phyloP scores from a whole-genome alignment of 1,139 yeast species.

The Wickerhamomyces sp. region DNA sequence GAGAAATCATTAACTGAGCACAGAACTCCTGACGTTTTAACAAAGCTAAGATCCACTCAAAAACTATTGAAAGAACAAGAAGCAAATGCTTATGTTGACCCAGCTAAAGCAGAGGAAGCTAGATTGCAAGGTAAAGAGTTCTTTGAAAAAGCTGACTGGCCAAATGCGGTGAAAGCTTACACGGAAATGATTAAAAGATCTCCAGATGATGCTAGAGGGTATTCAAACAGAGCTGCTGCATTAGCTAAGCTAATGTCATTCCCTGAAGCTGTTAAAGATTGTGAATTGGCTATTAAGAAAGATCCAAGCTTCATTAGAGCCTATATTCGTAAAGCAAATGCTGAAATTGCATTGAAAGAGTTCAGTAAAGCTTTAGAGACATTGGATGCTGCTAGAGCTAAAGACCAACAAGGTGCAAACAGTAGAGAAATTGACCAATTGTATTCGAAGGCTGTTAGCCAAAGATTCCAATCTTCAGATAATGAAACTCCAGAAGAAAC shows the following conservation, averaged over 20 bases:
- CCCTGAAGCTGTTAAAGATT: constrained; percentile 94
- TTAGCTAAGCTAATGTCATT: constrained; percentile 90
- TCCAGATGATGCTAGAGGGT: constrained; percentile 95
- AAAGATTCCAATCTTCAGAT: constrained; percentile 74
- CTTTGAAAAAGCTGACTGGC: constrained; percentile 94
- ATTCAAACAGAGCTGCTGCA: constrained; percentile 97
- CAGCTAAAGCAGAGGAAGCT: constrained; percentile 93
- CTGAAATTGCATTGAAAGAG: constrained; percentile 88
- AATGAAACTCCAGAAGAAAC: constrained; percentile 97
- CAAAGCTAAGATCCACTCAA: constrained; percentile 83
- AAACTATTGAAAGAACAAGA: constrained; percentile 78
- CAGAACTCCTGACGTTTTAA: constrained; percentile 90
- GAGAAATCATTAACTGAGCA: constrained; percentile 95
- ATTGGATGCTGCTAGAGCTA: constrained; percentile 67
- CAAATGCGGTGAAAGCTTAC: constrained; percentile 91
- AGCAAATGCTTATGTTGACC: constrained; percentile 74
- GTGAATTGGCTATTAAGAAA: constrained; percentile 81
- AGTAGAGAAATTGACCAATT: constrained; percentile 78
- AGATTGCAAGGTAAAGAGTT: constrained; percentile 86
- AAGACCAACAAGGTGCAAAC: constrained; percentile 63
- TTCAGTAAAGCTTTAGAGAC: constrained; percentile 81
- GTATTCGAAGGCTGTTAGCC: constrained; percentile 69
- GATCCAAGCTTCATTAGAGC: constrained; percentile 93
- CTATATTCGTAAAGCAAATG: constrained; percentile 93
- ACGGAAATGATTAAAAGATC: constrained; percentile 95